Percentiles rank a stretch among this genome's conserved stretches.
These are phyloP conservation scores for Tylopilus plumbeoviolaceoides DNA, from an alignment of 768 basidiomycete genomes.

Conservation along the genomic window DNA sequence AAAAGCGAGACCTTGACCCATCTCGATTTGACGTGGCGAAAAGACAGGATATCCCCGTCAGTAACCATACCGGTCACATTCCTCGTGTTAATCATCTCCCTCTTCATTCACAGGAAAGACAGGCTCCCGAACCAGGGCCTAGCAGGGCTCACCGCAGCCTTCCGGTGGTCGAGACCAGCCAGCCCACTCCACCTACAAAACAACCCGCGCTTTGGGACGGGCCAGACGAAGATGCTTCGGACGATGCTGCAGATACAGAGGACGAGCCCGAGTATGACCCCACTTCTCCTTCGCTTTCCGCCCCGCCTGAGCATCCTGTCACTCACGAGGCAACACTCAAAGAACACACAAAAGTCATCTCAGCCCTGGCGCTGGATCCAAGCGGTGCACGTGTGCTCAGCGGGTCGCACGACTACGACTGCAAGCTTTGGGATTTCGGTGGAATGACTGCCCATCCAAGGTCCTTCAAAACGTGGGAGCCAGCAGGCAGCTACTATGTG, in stretches of 20 bases:
- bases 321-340: conserved; percentile 91
- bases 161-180: conserved; percentile 22
- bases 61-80: conserved; percentile 11
- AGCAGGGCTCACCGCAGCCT: conserved; percentile 9
- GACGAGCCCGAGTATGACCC: conserved; percentile 53
- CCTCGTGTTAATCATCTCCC: conserved; percentile 20
- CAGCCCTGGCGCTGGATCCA: conserved; percentile 88
- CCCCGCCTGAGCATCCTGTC: conserved; percentile 63
- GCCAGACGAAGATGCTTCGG: conserved; percentile 20
- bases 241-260: conserved; percentile 21
- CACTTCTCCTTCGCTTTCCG: conserved; percentile 36
- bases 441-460: conserved; percentile 90
- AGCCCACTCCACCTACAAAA: not conserved
- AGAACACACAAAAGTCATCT: conserved; percentile 94
- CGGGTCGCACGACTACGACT: conserved; percentile 96
- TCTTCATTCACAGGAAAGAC: conserved; percentile 13
- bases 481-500: conserved; percentile 90
- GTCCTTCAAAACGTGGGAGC: conserved; percentile 97
- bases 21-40: conserved; percentile 75
- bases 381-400: conserved; percentile 89
- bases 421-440: conserved; percentile 98
- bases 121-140: conserved; percentile 14
- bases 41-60: conserved; percentile 40
- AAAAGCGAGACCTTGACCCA: conserved; percentile 69
- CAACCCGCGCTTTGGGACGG: conserved; percentile 9